Conservation (phyloP, 2,329 filamentous ascomycete genomes). For the Aspergillus sclerotialis region DNA sequence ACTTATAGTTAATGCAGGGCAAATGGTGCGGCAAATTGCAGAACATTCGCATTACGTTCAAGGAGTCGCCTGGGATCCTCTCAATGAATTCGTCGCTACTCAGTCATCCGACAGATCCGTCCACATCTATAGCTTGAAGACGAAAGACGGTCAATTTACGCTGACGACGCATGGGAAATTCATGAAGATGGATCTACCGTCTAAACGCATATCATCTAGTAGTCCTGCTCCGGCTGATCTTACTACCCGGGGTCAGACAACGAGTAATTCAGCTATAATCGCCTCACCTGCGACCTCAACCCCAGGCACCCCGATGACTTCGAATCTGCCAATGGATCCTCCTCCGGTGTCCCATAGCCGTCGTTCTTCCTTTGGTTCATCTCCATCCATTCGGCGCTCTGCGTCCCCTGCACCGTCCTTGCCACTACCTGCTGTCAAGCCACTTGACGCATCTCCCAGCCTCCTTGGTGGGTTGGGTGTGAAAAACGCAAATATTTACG, state of each 20-base stretch:
- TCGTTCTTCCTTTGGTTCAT: conserved; percentile 83
- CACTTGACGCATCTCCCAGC: conserved; percentile 74
- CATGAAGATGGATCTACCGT: conserved; percentile 87
- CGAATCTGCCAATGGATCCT: conserved; percentile 91
- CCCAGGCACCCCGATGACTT: conserved; percentile 85
- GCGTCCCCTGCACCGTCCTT: conserved; percentile 90
- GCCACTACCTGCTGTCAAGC: conserved; percentile 91
- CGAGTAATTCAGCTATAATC: conserved; percentile 44
- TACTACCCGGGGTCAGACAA: conserved; percentile 24
- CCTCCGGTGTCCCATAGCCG: conserved; percentile 86
- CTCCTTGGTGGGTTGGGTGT: conserved; percentile 57
- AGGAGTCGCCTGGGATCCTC: conserved; percentile 94
- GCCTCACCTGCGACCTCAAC: conserved; percentile 85
- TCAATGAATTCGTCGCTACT: conserved; percentile 96
- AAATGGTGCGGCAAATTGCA: conserved; percentile 82
- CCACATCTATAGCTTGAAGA: conserved; percentile 93
- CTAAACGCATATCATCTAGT: conserved; percentile 78
- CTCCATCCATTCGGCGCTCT: conserved; percentile 71
- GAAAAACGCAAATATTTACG: conserved; percentile 84
- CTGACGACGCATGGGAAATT: conserved; percentile 72
- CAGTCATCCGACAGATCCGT: conserved; percentile 97
- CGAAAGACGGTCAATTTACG: conserved; percentile 91
- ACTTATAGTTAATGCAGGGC: conserved; percentile 37
- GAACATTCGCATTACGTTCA: conserved; percentile 98
- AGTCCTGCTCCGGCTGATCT: conserved; percentile 88